Base-by-base conservation (phyloP, 2,329 filamentous ascomycete species). In the Pseudogymnoascus sp. region DNA sequence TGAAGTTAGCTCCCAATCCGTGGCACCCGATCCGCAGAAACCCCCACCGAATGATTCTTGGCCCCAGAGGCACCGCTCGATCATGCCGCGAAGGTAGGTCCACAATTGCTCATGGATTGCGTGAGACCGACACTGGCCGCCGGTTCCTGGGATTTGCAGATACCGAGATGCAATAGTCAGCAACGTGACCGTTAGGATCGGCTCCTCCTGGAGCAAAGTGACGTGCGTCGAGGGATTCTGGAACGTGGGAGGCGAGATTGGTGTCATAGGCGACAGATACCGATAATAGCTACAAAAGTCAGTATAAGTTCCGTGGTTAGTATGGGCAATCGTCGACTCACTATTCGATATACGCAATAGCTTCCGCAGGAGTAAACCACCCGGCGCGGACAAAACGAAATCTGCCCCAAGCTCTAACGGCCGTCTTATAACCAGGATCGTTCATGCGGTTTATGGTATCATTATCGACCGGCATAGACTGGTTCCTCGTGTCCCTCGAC, bases 361-460 rank as follows among this genome's bases (percentile, higher is more conserved):
- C 93, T 75, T 99, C 94, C 67, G 90, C 86, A 0, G 93, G 90
- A 0, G 92, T 96, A 73, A 99, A 94, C 93, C 93, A 97, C 8
- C 94, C 94, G 7, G 92, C 92, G 61, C 92, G 87, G n/a, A 97
- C 93, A 72, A 97, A 97, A 44, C 92, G 87, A 73, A 97, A 92
- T 66, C 91, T 82, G 1, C 88, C 86, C 94, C 94, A 99, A n/a
- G 91, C 89, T 69, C 85, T 87, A 64, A 96, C 77, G 0, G 92
- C 92, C 63, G 89, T 84, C 42, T 82, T 77, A 68, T 87, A 87
- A 59, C 85, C 80, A 31, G 80, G 77, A 65, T 84, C 79, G 59
- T 76, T 67, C 65, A 79, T 66, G 38, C 63, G 61, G 42, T 48
- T 48, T 48, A 29, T 48, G n/a, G 42, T 25, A 27, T 48, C 42